Evolutionary conservation across 2,329 filamentous ascomycete species (phyloP).

Genomic region (Fusarium dlaminii): DNA sequence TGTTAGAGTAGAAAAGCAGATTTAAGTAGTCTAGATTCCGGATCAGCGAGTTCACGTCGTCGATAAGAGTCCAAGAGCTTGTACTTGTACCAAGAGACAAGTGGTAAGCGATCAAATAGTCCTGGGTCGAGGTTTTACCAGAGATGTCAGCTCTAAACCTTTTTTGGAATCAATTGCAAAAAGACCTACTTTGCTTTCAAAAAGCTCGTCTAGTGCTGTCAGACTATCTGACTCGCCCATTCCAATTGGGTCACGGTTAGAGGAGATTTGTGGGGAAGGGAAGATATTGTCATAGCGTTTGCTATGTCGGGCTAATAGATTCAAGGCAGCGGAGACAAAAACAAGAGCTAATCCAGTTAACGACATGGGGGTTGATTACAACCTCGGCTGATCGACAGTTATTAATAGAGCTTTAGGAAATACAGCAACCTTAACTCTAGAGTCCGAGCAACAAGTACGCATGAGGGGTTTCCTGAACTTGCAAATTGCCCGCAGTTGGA

Average conservation of each 20-base stretch:
- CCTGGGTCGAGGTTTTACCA: not conserved
- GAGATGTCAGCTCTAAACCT: not conserved
- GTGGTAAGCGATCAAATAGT: rapidly evolving
- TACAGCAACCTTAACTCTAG: rapidly evolving
- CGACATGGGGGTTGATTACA: not conserved
- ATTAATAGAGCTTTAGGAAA: not conserved
- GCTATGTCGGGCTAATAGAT: not conserved
- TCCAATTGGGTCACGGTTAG: rapidly evolving
- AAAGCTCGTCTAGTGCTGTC: not conserved
- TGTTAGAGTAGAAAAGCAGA: not conserved
- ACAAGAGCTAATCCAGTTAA: not conserved
- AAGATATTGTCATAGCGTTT: not conserved
- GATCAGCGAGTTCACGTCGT: not conserved
- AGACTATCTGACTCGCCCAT: not conserved
- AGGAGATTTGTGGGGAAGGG: not conserved
- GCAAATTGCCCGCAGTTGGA: not conserved
- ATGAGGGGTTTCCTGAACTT: not conserved
- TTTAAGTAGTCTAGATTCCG: not conserved
- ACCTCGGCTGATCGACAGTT: not conserved
- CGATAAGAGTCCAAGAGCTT: not conserved
- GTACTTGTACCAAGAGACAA: not conserved
- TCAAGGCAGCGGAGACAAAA: not conserved
- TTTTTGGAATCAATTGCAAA: not conserved
- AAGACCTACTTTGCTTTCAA: not conserved
- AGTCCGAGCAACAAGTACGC: not conserved